Evolutionary conservation across 495 filamentous ascomycete species (phyloP).

Genomic region (Sphaerosporella brunnea): DNA sequence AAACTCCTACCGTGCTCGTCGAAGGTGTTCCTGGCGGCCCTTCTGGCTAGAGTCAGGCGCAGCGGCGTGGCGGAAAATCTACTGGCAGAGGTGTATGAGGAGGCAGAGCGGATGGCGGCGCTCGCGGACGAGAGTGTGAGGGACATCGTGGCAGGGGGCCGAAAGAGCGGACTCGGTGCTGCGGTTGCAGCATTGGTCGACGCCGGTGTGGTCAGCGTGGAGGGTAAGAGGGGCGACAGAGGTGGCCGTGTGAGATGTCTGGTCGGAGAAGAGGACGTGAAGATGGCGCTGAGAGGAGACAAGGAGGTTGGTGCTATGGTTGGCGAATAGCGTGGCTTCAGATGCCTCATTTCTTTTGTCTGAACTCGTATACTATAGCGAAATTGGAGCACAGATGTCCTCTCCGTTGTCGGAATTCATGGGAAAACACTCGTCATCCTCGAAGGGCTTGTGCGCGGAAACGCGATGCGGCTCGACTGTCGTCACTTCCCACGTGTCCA

Average conservation of each 20-base stretch:
- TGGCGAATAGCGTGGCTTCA: too few relatives aligned
- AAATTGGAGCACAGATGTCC: too few relatives aligned
- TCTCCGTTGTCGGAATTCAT: too few relatives aligned
- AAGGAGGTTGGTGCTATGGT: slow-evolving; percentile 60
- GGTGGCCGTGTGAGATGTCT: slow-evolving; percentile 71
- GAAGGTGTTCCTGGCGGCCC: slow-evolving; percentile 69
- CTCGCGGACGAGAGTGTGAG: slow-evolving; percentile 35
- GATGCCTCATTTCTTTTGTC: too few relatives aligned
- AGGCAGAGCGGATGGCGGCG: slow-evolving; percentile 54
- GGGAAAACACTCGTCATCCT: too few relatives aligned
- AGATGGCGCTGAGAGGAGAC: slow-evolving; percentile 73
- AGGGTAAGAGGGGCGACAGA: slow-evolving; percentile 58
- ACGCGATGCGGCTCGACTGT: too few relatives aligned
- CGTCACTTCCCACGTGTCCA: too few relatives aligned
- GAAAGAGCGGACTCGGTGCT: slow-evolving; percentile 48
- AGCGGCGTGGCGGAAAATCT: slow-evolving; percentile 75
- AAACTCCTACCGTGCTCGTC: slow-evolving; percentile 59
- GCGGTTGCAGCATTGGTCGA: slow-evolving; percentile 71
- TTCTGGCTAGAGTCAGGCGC: slow-evolving; percentile 58
- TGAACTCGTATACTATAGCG: too few relatives aligned
- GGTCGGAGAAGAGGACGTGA: slow-evolving; percentile 78
- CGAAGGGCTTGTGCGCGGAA: too few relatives aligned
- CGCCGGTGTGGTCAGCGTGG: slow-evolving; percentile 69
- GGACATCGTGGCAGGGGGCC: slow-evolving; percentile 24
- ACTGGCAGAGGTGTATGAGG: slow-evolving; percentile 79